phyloP scores from a whole-genome alignment of 1,284 basidiomycete species.

The Microbotryum saponariae region DNA sequence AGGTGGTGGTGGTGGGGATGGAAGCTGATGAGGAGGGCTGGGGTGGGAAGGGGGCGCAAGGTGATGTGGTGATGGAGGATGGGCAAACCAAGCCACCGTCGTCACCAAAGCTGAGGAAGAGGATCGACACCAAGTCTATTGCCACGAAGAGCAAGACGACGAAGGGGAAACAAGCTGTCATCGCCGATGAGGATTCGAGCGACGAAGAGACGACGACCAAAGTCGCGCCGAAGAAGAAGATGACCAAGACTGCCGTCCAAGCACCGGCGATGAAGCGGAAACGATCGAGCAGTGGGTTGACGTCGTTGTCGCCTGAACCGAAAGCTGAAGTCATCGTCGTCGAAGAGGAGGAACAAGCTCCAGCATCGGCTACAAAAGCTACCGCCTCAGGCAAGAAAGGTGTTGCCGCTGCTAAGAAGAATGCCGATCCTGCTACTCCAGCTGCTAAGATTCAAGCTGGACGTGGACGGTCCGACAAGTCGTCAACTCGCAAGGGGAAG shows the following conservation, averaged over 20 bases:
- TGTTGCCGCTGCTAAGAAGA: neutral
- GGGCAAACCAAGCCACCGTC: neutral
- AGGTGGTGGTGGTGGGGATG: slow-evolving; percentile 2
- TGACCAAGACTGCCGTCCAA: neutral
- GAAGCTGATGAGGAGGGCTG: slow-evolving; percentile 8
- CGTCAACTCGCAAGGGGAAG: too few species aligned
- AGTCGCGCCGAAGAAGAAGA: slow-evolving; percentile 1
- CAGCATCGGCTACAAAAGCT: too few species aligned
- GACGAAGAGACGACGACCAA: neutral
- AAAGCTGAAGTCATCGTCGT: neutral
- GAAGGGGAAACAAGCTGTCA: slow-evolving; percentile 6
- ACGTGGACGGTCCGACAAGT: too few species aligned
- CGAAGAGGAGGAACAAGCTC: neutral
- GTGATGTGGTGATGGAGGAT: neutral
- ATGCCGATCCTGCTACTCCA: neutral
- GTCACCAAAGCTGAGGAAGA: neutral
- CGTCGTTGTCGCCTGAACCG: neutral
- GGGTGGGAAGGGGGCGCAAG: neutral
- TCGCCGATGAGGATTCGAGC: neutral
- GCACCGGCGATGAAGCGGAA: neutral
- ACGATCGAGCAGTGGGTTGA: neutral
- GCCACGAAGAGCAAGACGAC: slow-evolving; percentile 43
- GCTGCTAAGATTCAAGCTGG: too few species aligned
- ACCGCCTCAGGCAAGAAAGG: neutral
- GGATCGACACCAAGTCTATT: neutral